Evolutionary conservation across 2,329 filamentous ascomycete genomes (phyloP), one percentile per base, ranked within the genome.

Genomic region (Alternaria sp.): DNA sequence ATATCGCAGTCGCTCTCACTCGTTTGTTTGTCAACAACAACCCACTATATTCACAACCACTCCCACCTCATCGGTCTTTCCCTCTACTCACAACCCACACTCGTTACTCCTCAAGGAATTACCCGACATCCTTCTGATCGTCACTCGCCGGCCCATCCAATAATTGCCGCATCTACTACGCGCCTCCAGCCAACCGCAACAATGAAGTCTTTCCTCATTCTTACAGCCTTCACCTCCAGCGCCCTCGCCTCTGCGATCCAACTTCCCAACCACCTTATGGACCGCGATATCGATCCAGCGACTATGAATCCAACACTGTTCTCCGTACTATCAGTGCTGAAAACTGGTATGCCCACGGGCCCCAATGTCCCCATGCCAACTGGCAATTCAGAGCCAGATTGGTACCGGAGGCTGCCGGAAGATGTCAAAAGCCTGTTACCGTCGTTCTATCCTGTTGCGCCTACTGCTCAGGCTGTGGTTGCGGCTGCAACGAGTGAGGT

Each of bases 281-380:
- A 51, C 12, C 66, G 66, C 42, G 59, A 26, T 6, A 54, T 65
- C 7, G 57, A 69, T 28, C 59, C 63, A 5, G 52, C 51, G 36
- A 64, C 59, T 44, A 64, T 68, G 60, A 53, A 66, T 36, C 63
- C 65, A 16, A 54, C 58, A 18, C 59, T 53, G 8, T 53, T 64
- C 57, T 66, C 63, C 18, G 48, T 68, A 9, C 61, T 69, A 22
- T 59, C 55, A n/a, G 59, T 68, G 22, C 57, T 69, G 39, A 56
- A 59, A 24, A 66, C 65, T 9, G 67, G 61, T 30, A 61, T 69
- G 28, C 58, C 66, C 14, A 48, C 54, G 8, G 54, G 51, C 12
- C 11, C 57, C 20, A 32, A 42, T 26, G 20, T 42, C 18, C 52
- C 63, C 4, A 24, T 58, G 24, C 63, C 63, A 12, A 57, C 62